phyloP scores from a whole-genome alignment of 2,329 filamentous ascomycete species.

The Coccinonectria pachysandricola region DNA sequence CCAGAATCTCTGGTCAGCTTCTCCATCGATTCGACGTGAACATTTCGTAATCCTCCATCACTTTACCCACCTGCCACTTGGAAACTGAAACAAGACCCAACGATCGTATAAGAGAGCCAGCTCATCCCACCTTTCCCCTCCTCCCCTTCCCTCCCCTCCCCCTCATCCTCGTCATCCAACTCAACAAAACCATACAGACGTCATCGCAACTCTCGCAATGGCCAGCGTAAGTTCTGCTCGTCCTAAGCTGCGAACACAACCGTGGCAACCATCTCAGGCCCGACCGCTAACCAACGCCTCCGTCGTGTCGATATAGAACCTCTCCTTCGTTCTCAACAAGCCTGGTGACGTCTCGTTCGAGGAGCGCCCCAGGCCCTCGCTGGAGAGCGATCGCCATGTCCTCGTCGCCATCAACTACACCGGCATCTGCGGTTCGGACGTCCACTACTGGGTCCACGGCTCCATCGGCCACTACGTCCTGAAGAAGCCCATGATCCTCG shows the following conservation, averaged over 20 bases:
- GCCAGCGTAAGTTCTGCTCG: conserved; percentile 12
- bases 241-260: not conserved
- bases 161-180: too few relatives aligned
- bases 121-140: not conserved
- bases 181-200: too few relatives aligned
- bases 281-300: conserved; percentile 3
- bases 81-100: too few relatives aligned
- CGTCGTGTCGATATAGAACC: conserved; percentile 45
- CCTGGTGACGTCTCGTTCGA: conserved; percentile 62
- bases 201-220: too few relatives aligned
- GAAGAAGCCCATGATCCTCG: conserved; percentile 69
- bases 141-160: not conserved
- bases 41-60: too few relatives aligned
- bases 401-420: conserved; percentile 76
- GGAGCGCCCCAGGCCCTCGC: conserved; percentile 61
- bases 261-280: not conserved
- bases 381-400: conserved; percentile 62
- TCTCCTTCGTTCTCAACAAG: conserved; percentile 76
- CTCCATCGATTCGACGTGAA: too few relatives aligned
- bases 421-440: conserved; percentile 81
- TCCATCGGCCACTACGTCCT: conserved; percentile 81
- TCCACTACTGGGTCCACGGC: conserved; percentile 80
- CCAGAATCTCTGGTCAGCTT: too few relatives aligned
- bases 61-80: too few relatives aligned
- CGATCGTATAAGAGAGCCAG: too few relatives aligned